Base-by-base conservation (phyloP, 345 rosid genomes). In the Sisymbrium altissimum region DNA sequence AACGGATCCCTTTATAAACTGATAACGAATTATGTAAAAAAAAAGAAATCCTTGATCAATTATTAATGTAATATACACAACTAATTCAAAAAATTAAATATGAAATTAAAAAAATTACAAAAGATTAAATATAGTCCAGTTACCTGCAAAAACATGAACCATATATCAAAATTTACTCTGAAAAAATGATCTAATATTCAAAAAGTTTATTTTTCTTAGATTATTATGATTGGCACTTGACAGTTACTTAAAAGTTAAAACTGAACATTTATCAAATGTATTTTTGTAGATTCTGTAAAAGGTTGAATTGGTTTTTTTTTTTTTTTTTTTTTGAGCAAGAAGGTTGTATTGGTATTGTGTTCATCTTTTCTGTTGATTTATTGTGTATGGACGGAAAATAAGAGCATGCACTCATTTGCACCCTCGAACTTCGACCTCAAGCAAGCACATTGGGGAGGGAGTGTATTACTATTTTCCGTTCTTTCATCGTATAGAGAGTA, bases 121-220 rank as follows among this genome's bases (percentile, higher is more conserved):
- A 6, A 1, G 3, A 17, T 3, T 5, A 45, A 32, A 73, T 14
- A 65, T 35, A 35, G 40, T 56, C n/a, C 59, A 25, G 9, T 65
- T 56, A 73, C 59, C 78, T 73, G 66, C 66, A 56, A 73, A 46
- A 73, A 30, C 55, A 72, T 54, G n/a, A 64, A 73, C 56, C 56
- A 43, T 40, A 60, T 25, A 48, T 61, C 68, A 69, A 17, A 45
- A 70, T 44, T 11, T 36, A 36, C 39, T 60, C 19, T 4, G 59
- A 25, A 9, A 48, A 67, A 30, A 14, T 49, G 5, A 48, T n/a
- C 58, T 46, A 10, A 33, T 49, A 4, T 56, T 18, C 2, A 19
- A 9, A 1, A 21, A 27, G n/a, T 19, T 59, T 46, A 12, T 14
- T 68, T 58, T 29, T 12, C 32, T 57, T 18, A 3, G 2, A 58